These are phyloP conservation scores for Termitomyces sp. DNA, from an alignment of 768 basidiomycete genomes.

Conservation along the genomic window DNA sequence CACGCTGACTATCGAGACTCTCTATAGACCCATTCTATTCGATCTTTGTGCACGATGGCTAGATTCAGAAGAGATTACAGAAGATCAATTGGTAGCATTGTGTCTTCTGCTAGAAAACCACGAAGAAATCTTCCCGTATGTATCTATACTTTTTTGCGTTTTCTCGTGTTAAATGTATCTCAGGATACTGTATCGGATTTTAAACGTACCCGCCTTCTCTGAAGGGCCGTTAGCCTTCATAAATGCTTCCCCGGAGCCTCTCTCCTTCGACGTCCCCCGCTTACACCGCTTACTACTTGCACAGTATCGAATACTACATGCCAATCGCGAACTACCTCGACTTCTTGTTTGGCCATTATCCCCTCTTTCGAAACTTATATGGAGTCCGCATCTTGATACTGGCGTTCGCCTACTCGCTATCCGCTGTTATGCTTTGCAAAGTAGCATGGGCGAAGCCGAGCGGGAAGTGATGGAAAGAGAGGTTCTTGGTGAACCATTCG, in stretches of 20 bases:
- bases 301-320: constrained; percentile 75
- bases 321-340: constrained; percentile 62
- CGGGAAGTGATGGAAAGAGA: constrained; percentile 59
- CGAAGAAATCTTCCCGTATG: constrained; percentile 69
- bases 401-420: constrained; percentile 69
- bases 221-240: constrained; percentile 53
- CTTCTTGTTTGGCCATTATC: constrained; percentile 62
- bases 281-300: constrained; percentile 70
- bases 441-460: constrained; percentile 73
- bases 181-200: constrained; percentile 54
- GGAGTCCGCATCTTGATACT: constrained; percentile 41
- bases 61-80: constrained; percentile 39
- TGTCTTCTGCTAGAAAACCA: constrained; percentile 61
- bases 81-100: constrained; percentile 53
- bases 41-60: constrained; percentile 85
- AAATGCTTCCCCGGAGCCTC: constrained; percentile 21
- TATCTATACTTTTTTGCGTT: constrained; percentile 12
- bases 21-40: constrained; percentile 72
- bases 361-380: constrained; percentile 40
- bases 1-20: constrained; percentile 53
- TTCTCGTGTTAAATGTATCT: constrained; percentile 8
- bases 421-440: constrained; percentile 70
- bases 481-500: constrained; percentile 53
- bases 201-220: constrained; percentile 34
- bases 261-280: constrained; percentile 33